Base-by-base conservation (phyloP, 1,139 yeast genomes). In the Zhuliangozyma blackwelliae region DNA sequence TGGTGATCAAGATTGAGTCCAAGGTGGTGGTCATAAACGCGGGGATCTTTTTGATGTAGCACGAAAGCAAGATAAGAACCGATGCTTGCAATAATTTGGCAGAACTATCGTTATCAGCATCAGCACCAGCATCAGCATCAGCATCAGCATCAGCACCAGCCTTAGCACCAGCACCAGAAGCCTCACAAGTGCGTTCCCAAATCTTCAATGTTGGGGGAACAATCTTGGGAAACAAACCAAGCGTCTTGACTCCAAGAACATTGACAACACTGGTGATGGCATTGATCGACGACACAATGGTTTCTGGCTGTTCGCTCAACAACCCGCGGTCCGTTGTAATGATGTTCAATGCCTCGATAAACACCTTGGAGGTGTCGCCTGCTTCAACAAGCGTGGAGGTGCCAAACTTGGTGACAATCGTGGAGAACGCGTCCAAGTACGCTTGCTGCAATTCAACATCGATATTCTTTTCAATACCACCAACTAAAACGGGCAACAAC, bases 171-270 rank as follows among this genome's bases (percentile, higher is more conserved):
- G 16, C 16, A 16, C 16, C 16, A 16, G n/a, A n/a, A n/a, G 16
- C 16, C 16, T 16, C 16, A 16, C 16, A 16, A 1, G 66, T 54
- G 1, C 49, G 33, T 30, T 59, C 55, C 67, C 87, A 82, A 33
- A 87, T 72, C 29, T 67, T 63, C 42, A 88, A 70, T 7, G 87
- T 70, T 10, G 87, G 86, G 10, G 92, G 89, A 41, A 92, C 77
- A 51, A 90, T 80, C 58, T 81, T 82, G 25, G 96, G 87, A 69
- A 88, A 87, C 52, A 73, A 77, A 7, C 96, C 94, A 57, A 92
- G 83, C 41, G 83, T 73, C 52, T 88, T 85, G 22, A 95, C 92
- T 33, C 98, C 98, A 35, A 90, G 62, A 12, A 79, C 74, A 38
- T 80, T 77, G 37, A 87, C 75, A 40, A 87, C 64, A 44, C 82